Conservation (phyloP, 441 rosid species). For the Euphorbia corollata region DNA sequence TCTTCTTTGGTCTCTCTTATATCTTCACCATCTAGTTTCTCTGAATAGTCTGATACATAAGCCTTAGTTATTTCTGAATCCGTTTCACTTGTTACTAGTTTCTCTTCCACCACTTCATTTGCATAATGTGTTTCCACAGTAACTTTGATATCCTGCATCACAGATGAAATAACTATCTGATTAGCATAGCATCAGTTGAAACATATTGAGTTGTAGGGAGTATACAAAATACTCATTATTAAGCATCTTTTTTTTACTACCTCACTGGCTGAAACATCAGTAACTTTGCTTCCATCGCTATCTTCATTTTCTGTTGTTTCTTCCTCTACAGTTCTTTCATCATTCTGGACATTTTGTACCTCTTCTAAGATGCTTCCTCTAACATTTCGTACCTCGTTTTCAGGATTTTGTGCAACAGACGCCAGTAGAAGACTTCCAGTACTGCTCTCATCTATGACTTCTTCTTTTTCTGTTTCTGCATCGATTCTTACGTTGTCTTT, state of each 20-base stretch:
- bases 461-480: constrained; percentile 20
- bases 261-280: constrained; percentile 15
- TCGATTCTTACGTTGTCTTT: neutral
- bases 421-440: constrained; percentile 13
- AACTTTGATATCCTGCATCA: constrained; percentile 21
- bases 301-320: constrained; percentile 10
- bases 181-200: constrained; percentile 3
- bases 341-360: constrained; percentile 8
- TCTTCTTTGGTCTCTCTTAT: constrained; percentile 8
- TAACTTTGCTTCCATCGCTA: constrained; percentile 11
- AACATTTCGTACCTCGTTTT: constrained; percentile 12
- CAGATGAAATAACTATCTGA: neutral
- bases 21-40: constrained; percentile 10
- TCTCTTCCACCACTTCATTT: constrained; percentile 11
- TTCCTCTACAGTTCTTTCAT: neutral
- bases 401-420: constrained; percentile 15
- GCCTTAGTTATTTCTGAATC: constrained; percentile 3
- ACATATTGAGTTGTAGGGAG: neutral
- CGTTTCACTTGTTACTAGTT: constrained; percentile 7
- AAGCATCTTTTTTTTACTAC: constrained; percentile 9
- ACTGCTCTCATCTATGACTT: constrained; percentile 13
- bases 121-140: constrained; percentile 18
- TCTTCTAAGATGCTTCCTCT: constrained; percentile 4
- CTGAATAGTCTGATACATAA: constrained; percentile 3
- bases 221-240: constrained; percentile 1